Evolutionary conservation across 2,329 filamentous ascomycete genomes (phyloP).

Genomic region (Fusarium oligoseptatum): DNA sequence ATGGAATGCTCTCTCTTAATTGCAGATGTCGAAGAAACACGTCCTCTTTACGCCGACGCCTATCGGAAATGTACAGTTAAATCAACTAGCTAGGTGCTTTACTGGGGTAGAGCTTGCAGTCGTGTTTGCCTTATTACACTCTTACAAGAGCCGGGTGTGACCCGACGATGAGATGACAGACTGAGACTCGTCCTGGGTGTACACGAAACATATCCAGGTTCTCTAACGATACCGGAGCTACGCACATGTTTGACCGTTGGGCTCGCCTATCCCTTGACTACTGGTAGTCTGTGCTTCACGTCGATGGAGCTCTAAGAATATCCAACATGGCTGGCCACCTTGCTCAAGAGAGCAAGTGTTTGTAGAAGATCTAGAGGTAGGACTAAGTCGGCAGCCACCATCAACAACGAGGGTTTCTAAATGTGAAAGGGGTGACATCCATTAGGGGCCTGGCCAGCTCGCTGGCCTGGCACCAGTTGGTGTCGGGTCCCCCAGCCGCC

Average conservation of each 20-base stretch:
- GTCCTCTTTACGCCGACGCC: neutral
- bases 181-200: neutral
- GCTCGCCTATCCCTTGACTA: neutral
- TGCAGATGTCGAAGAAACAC: neutral
- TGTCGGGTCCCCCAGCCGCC: slow-evolving; percentile 12
- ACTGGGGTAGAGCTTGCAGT: neutral
- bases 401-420: slow-evolving; percentile 11
- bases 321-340: neutral
- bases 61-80: neutral
- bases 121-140: neutral
- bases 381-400: neutral
- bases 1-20: neutral
- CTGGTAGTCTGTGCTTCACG: slow-evolving; percentile 1
- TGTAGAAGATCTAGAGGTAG: neutral
- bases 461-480: slow-evolving; percentile 3
- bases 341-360: neutral
- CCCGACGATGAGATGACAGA: neutral
- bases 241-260: neutral
- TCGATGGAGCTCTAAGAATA: neutral
- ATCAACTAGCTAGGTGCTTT: neutral
- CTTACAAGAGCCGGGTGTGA: neutral
- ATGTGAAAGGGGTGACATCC: slow-evolving; percentile 29
- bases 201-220: neutral
- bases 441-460: slow-evolving; percentile 2
- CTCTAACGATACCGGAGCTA: neutral